These are phyloP conservation scores for Circinella umbellata DNA, from an alignment of 371 early-diverging fungal species.

Conservation along the genomic window DNA sequence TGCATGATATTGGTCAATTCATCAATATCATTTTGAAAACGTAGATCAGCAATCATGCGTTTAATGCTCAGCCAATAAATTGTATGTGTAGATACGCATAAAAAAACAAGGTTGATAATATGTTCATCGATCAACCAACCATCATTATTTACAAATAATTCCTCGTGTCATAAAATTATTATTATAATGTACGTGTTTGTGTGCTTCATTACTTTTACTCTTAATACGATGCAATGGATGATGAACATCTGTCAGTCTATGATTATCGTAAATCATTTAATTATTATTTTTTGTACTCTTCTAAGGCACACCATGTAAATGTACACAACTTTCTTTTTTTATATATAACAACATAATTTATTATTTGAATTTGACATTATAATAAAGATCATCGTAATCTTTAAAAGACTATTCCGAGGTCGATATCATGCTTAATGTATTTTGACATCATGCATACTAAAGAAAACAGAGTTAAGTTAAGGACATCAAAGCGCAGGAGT, in stretches of 20 bases:
- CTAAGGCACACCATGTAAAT: not conserved
- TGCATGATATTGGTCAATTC: not conserved
- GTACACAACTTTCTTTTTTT: no score
- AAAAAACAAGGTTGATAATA: no score
- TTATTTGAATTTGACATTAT: no score
- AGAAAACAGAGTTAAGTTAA: not conserved
- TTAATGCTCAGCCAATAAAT: not conserved
- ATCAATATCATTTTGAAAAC: not conserved
- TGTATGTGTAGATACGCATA: not conserved
- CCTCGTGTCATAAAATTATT: no score
- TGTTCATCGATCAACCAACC: no score
- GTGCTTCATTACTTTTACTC: no score
- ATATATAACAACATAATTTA: no score
- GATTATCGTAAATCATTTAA: not conserved
- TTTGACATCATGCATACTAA: not conserved
- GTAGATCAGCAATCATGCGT: slow-evolving; percentile 7
- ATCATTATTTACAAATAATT: no score
- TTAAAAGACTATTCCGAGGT: not conserved
- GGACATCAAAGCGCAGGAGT: slow-evolving; percentile 10
- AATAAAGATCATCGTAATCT: no score
- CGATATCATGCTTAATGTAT: not conserved
- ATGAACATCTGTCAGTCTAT: not conserved
- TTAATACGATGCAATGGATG: no score
- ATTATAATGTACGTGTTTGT: no score
- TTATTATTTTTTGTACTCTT: not conserved